phyloP scores from a whole-genome alignment of 345 rosid species.

The Litchi chinensis region DNA sequence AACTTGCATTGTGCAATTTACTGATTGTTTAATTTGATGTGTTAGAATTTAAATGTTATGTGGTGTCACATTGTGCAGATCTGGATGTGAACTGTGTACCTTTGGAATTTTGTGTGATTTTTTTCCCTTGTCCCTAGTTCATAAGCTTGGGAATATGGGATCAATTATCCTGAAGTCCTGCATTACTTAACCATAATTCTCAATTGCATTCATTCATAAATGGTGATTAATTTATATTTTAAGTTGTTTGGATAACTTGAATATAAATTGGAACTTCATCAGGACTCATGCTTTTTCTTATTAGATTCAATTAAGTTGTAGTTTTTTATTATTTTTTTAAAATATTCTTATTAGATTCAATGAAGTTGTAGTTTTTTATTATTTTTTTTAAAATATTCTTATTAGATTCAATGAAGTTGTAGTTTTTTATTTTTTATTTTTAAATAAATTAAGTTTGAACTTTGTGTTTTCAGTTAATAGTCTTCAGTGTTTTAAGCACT shows the following conservation, averaged over 20 bases:
- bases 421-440: background rate
- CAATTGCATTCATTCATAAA: background rate
- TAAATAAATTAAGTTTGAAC: slow-evolving; percentile 2
- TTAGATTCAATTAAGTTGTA: background rate
- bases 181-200: background rate
- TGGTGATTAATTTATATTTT: background rate
- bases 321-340: background rate
- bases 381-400: background rate
- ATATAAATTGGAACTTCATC: background rate
- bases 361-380: background rate
- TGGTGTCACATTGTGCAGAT: background rate
- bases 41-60: background rate
- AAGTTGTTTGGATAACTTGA: background rate
- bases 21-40: background rate
- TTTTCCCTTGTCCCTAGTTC: background rate
- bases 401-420: background rate
- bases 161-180: background rate
- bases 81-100: background rate
- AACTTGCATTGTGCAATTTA: background rate
- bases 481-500: slow-evolving; percentile 2
- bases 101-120: slow-evolving; percentile 3
- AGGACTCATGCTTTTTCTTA: background rate
- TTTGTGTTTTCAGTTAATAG: background rate
- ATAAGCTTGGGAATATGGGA: background rate
- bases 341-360: background rate